A percentile compares a stretch with the other conserved stretches of the same genome.
Conservation (phyloP, 2,329 filamentous ascomycete species). For the Fusarium avenaceum region DNA sequence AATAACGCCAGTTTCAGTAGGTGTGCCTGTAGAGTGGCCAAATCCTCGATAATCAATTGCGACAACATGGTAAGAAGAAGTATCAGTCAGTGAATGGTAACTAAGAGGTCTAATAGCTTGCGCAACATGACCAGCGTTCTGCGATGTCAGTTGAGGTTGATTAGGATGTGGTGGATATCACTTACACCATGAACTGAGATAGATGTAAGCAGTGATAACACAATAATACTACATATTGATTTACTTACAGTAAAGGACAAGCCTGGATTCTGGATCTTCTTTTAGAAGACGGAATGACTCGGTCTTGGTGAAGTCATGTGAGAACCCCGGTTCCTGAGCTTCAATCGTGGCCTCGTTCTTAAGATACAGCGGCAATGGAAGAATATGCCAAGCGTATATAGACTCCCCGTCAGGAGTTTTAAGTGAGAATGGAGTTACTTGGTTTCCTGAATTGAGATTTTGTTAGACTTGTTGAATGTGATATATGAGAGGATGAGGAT, state of each 20-base stretch:
- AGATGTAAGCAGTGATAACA: conserved; percentile 23
- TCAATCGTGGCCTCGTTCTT: conserved; percentile 76
- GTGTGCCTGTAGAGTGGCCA: conserved; percentile 82
- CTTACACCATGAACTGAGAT: conserved; percentile 73
- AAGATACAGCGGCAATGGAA: conserved; percentile 82
- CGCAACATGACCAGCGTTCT: conserved; percentile 89
- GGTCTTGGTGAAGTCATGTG: conserved; percentile 66
- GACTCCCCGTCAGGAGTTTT: conserved; percentile 80
- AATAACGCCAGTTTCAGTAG: conserved; percentile 85
- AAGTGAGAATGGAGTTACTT: conserved; percentile 88
- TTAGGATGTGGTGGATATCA: conserved; percentile 8
- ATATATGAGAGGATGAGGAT: conserved; percentile 6
- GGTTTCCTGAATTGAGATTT: conserved; percentile 72
- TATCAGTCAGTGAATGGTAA: conserved; percentile 81
- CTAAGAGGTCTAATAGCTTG: conserved; percentile 81
- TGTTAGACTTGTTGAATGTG: conserved; percentile 18
- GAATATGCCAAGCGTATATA: conserved; percentile 90
- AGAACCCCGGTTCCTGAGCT: conserved; percentile 63
- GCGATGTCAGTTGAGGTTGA: conserved; percentile 37
- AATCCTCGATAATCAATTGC: conserved; percentile 93
- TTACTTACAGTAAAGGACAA: conserved; percentile 74
- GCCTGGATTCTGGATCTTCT: conserved; percentile 71
- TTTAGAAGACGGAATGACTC: conserved; percentile 72
- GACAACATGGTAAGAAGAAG: conserved; percentile 83
- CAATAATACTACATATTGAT: conserved; percentile 5